Conservation (phyloP, 1,284 basidiomycete species). For the Prillingera fragicola region DNA sequence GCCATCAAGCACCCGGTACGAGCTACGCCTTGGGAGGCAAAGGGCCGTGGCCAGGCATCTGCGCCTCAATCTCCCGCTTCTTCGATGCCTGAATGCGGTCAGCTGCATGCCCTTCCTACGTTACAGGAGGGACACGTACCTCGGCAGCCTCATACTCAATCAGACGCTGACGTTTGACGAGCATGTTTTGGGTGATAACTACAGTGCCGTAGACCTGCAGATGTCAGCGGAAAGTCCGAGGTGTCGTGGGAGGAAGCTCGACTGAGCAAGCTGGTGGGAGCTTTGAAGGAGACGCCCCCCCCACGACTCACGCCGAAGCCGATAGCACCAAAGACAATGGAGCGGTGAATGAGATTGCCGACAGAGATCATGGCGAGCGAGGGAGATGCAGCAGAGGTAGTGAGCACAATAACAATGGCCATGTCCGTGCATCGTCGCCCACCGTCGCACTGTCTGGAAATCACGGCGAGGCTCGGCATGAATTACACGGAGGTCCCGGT, state of each 20-base stretch:
- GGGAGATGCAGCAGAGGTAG: too few relatives aligned
- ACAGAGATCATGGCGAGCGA: constrained; percentile 6
- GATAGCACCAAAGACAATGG: constrained; percentile 13
- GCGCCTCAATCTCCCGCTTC: neutral
- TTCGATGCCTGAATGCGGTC: neutral
- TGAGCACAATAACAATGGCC: too few relatives aligned
- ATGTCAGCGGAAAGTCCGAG: neutral
- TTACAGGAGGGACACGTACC: neutral
- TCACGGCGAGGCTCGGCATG: too few relatives aligned
- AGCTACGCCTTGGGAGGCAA: neutral
- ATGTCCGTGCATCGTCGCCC: too few relatives aligned
- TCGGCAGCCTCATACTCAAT: constrained; percentile 2
- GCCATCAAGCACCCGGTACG: neutral
- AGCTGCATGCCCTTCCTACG: neutral
- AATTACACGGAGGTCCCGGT: too few relatives aligned
- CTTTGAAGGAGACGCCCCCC: neutral
- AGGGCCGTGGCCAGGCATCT: too few relatives aligned
- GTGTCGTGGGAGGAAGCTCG: neutral
- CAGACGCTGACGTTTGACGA: constrained; percentile 14
- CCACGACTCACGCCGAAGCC: constrained; percentile 15
- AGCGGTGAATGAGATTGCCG: constrained; percentile 17
- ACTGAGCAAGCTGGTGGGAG: neutral
- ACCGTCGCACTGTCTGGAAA: too few relatives aligned
- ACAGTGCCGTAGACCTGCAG: constrained; percentile 17
- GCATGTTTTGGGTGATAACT: constrained; percentile 17